A percentile compares a stretch with the other conserved stretches of the same genome.
Evolutionary conservation across 352 stramenopile genomes (phyloP).

Genomic region (Phytopythium oedochilum): DNA sequence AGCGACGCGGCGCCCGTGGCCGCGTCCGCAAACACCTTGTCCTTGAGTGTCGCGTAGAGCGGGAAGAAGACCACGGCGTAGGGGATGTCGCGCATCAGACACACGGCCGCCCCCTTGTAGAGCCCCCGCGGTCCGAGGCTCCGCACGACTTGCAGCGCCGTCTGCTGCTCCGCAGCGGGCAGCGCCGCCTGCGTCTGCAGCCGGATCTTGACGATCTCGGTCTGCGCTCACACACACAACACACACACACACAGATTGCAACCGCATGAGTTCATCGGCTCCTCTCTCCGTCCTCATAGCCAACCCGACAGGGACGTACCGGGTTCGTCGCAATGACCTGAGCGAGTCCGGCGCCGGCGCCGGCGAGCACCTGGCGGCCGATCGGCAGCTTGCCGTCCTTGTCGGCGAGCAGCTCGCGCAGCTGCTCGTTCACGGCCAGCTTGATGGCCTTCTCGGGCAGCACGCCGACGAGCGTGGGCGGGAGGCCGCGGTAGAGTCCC

Average conservation of each 20-base stretch:
- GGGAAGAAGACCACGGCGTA: constrained; percentile 94
- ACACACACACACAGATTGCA: too few relatives aligned
- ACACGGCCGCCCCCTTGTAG: constrained; percentile 85
- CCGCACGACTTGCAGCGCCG: constrained; percentile 50
- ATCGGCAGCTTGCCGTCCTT: constrained; percentile 55
- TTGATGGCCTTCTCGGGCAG: constrained; percentile 91
- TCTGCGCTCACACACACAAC: constrained; percentile 18
- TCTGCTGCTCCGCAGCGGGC: constrained; percentile 51
- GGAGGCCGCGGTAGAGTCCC: constrained; percentile 73
- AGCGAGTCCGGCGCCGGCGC: constrained; percentile 66
- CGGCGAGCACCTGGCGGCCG: constrained; percentile 57
- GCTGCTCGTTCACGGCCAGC: constrained; percentile 89
- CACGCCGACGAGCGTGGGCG: constrained; percentile 77
- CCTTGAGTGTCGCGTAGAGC: constrained; percentile 71
- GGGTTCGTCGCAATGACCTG: constrained; percentile 88
- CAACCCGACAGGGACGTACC: constrained; percentile 19
- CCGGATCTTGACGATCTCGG: constrained; percentile 92
- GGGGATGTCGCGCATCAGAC: constrained; percentile 89
- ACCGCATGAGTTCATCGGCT: too few relatives aligned
- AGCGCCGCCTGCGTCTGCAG: constrained; percentile 84
- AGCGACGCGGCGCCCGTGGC: constrained; percentile 52
- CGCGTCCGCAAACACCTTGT: constrained; percentile 36
- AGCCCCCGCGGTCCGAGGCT: constrained; percentile 75
- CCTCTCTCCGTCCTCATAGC: too few relatives aligned
- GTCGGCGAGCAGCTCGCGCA: constrained; percentile 70